A percentile compares a stretch with the other conserved stretches of the same genome.
Conservation (phyloP, 192 early-diverging fungal genomes). For the Umbelopsis isabellina region DNA sequence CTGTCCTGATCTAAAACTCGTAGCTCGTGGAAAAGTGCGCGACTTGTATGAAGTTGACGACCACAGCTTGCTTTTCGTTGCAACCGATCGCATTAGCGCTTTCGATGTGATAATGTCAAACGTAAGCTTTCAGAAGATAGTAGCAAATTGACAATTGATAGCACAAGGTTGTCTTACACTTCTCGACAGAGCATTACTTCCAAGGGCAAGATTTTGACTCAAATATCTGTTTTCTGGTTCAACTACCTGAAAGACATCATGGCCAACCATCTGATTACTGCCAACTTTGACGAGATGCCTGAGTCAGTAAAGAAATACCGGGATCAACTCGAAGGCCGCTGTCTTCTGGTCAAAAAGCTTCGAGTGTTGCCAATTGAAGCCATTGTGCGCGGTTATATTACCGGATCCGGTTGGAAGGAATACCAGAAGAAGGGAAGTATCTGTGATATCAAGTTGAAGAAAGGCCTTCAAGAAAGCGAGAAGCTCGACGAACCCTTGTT, state of each 20-base stretch:
- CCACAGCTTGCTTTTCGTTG: constrained; percentile 89
- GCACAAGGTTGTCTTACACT: background rate
- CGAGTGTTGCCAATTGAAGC: constrained; percentile 95
- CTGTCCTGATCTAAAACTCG: constrained; percentile 91
- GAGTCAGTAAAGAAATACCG: constrained; percentile 83
- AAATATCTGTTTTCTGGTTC: constrained; percentile 97
- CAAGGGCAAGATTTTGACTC: constrained; percentile 98
- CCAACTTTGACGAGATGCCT: constrained; percentile 93
- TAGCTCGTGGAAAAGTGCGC: constrained; percentile 95
- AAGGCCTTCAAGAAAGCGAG: constrained; percentile 82
- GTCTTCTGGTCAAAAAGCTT: constrained; percentile 90
- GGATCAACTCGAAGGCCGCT: constrained; percentile 85
- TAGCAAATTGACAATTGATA: background rate
- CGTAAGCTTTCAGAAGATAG: constrained; percentile 50
- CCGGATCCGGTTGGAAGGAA: constrained; percentile 94
- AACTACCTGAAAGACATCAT: constrained; percentile 82
- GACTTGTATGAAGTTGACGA: constrained; percentile 96
- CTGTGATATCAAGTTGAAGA: constrained; percentile 87
- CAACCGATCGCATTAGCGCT: constrained; percentile 96
- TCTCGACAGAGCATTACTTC: constrained; percentile 78
- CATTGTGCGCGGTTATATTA: constrained; percentile 98
- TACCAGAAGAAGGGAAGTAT: constrained; percentile 92
- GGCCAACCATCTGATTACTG: constrained; percentile 96
- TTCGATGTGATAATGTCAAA: constrained; percentile 99
- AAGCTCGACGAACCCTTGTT: constrained; percentile 83